phyloP scores from a whole-genome alignment of 1,139 yeast species.

The Scheffersomyces cryptocercus region DNA sequence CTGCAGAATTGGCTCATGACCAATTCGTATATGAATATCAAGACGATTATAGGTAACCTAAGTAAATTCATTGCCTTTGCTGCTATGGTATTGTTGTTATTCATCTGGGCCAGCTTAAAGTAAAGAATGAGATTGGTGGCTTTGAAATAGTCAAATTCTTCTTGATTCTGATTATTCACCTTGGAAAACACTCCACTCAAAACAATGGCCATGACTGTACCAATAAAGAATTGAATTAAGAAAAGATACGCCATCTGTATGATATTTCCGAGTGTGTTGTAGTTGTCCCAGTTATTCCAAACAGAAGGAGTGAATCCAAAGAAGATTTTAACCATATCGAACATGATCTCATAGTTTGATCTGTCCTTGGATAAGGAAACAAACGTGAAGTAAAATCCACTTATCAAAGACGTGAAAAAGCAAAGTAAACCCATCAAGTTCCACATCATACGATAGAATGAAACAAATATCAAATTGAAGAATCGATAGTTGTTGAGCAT shows the following conservation, averaged over 20 bases:
- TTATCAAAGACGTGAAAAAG: slow-evolving; percentile 51
- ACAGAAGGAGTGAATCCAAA: slow-evolving; percentile 68
- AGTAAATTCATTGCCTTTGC: slow-evolving; percentile 21
- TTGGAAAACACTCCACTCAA: slow-evolving; percentile 47
- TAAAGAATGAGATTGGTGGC: slow-evolving; percentile 41
- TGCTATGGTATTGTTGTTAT: slow-evolving; percentile 2
- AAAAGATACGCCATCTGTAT: slow-evolving; percentile 56
- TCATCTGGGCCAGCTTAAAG: slow-evolving; percentile 13
- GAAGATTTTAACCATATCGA: slow-evolving; percentile 55
- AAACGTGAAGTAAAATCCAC: slow-evolving; percentile 61
- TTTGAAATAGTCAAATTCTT: slow-evolving; percentile 45
- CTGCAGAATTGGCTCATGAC: slow-evolving; percentile 19
- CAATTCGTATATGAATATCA: slow-evolving; percentile 36
- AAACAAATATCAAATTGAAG: slow-evolving; percentile 53
- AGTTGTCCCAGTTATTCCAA: slow-evolving; percentile 60
- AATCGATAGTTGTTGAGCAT: slow-evolving; percentile 56
- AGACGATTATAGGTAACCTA: slow-evolving; percentile 36
- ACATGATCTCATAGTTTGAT: slow-evolving; percentile 51
- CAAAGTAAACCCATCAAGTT: slow-evolving; percentile 55
- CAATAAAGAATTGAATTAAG: slow-evolving; percentile 57
- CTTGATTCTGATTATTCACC: slow-evolving; percentile 38
- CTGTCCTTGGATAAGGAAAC: slow-evolving; percentile 51
- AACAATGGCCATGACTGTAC: slow-evolving; percentile 61
- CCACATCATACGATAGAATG: slow-evolving; percentile 56
- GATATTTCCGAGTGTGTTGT: slow-evolving; percentile 49